Evolutionary conservation across 2,329 filamentous ascomycete genomes (phyloP).

Genomic region (Aspergillus felis): DNA sequence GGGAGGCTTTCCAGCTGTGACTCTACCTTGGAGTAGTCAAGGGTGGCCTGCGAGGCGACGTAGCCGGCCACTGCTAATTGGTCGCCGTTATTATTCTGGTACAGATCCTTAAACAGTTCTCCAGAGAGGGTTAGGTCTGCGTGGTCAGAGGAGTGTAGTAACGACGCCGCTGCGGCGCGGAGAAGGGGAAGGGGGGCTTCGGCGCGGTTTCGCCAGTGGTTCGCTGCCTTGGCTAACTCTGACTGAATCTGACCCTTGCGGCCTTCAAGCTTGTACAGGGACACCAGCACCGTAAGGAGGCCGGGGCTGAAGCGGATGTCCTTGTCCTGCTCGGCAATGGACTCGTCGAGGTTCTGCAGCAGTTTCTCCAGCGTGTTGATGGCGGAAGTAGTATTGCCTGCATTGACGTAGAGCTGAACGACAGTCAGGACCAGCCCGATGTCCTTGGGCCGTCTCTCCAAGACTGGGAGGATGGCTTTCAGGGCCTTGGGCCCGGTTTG

Average conservation of each 20-base stretch:
- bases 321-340: constrained; percentile 52
- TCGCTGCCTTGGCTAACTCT: constrained; percentile 74
- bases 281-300: constrained; percentile 73
- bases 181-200: constrained; percentile 63
- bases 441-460: constrained; percentile 73
- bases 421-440: constrained; percentile 75
- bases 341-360: constrained; percentile 66
- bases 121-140: constrained; percentile 68
- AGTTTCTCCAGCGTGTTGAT: constrained; percentile 72
- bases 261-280: constrained; percentile 72
- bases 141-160: constrained; percentile 69
- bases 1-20: constrained; percentile 37
- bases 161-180: constrained; percentile 74
- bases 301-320: constrained; percentile 80
- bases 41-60: constrained; percentile 72
- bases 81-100: constrained; percentile 61
- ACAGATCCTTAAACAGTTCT: constrained; percentile 72
- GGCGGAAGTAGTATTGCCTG: constrained; percentile 68
- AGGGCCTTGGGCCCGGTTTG: constrained; percentile 65
- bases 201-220: constrained; percentile 70
- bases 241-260: constrained; percentile 67
- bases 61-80: constrained; percentile 72
- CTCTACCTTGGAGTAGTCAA: constrained; percentile 35
- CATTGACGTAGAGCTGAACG: constrained; percentile 73
- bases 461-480: constrained; percentile 63